phyloP scores from a whole-genome alignment of 2,329 filamentous ascomycete species.

The Phyllosticta citribraziliensis region DNA sequence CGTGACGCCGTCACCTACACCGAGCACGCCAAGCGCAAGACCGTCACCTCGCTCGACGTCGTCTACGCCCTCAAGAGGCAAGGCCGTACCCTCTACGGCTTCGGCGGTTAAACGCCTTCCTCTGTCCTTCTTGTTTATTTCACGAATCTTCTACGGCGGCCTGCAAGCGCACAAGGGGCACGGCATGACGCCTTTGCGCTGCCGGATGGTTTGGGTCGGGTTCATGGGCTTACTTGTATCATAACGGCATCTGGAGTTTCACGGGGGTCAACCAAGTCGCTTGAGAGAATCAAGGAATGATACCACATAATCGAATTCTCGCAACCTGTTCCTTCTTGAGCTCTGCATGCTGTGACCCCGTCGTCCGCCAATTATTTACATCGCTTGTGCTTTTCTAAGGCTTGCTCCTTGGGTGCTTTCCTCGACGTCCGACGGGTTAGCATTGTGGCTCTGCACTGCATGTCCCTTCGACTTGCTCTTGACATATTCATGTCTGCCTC shows the following conservation, averaged over 20 bases:
- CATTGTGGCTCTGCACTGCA: too few relatives aligned
- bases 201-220: background rate
- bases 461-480: too few relatives aligned
- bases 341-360: background rate
- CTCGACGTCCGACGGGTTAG: too few relatives aligned
- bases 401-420: background rate
- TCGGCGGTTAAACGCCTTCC: constrained; percentile 47
- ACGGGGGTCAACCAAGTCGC: background rate
- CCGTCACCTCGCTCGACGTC: constrained; percentile 53
- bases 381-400: background rate
- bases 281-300: background rate
- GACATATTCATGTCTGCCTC: too few relatives aligned
- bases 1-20: constrained; percentile 73
- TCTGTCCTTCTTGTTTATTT: background rate
- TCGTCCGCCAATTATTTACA: background rate
- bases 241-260: background rate
- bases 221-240: background rate
- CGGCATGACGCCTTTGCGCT: background rate
- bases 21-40: constrained; percentile 74
- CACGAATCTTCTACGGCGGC: background rate
- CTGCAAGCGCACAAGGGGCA: background rate
- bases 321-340: background rate
- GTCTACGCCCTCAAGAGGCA: constrained; percentile 56
- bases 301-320: background rate
- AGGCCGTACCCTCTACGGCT: constrained; percentile 58